Evolutionary conservation across 441 rosid species (phyloP).

Genomic region (Gossypium schwendimanii): DNA sequence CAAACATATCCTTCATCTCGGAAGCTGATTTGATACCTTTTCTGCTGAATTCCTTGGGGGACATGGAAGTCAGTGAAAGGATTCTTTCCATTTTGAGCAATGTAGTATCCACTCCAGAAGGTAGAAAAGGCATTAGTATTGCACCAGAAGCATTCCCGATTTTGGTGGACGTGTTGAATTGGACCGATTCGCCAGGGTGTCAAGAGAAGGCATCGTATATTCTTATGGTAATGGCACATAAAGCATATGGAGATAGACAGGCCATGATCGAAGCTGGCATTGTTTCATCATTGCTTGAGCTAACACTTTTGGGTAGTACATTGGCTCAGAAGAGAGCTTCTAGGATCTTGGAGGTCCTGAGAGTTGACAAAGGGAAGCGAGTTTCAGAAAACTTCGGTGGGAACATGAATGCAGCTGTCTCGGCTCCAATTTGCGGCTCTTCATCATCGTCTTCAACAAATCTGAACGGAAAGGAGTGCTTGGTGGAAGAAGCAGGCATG

Average conservation of each 20-base stretch:
- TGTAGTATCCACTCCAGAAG: constrained; percentile 67
- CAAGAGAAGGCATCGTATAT: constrained; percentile 86
- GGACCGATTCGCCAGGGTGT: constrained; percentile 91
- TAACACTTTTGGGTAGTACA: constrained; percentile 83
- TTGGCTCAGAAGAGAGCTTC: constrained; percentile 94
- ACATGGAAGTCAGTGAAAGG: constrained; percentile 89
- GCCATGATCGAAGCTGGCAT: constrained; percentile 91
- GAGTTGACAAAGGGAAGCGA: constrained; percentile 88
- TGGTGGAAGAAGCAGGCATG: constrained; percentile 53
- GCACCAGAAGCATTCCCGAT: constrained; percentile 59
- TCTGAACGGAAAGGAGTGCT: constrained; percentile 36
- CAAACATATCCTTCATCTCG: constrained; percentile 48
- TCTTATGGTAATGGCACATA: constrained; percentile 90
- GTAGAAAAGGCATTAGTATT: constrained; percentile 60
- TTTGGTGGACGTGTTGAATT: constrained; percentile 75
- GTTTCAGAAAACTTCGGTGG: constrained; percentile 52
- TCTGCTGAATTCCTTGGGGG: constrained; percentile 60
- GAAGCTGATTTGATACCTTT: constrained; percentile 55
- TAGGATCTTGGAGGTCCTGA: constrained; percentile 71
- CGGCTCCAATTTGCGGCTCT: constrained; percentile 82
- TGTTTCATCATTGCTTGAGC: constrained; percentile 70
- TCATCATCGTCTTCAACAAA: constrained; percentile 38
- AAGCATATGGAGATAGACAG: constrained; percentile 73
- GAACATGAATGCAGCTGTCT: constrained; percentile 49
- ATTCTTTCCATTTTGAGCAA: constrained; percentile 73